phyloP scores from a whole-genome alignment of 371 early-diverging fungal species.

The Blastocladiella emersonii region DNA sequence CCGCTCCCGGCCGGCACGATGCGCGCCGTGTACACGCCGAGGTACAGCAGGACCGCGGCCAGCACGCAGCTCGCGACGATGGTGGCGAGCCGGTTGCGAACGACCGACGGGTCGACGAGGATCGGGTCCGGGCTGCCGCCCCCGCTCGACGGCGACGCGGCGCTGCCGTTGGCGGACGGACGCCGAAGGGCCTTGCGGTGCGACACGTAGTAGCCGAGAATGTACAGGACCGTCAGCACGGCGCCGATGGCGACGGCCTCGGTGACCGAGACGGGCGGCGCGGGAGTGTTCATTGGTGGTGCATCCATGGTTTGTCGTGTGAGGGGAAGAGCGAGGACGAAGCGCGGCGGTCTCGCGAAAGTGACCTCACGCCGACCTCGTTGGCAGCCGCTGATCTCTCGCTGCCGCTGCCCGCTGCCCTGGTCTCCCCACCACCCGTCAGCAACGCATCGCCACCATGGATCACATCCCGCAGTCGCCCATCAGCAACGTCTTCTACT shows the following conservation, averaged over 20 bases:
- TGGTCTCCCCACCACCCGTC: no score
- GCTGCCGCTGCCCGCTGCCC: no score
- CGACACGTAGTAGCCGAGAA: background rate
- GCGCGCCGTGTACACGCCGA: background rate
- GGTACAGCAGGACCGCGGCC: constrained; percentile 1
- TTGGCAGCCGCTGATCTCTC: no score
- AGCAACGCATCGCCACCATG: no score
- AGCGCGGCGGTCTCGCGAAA: no score
- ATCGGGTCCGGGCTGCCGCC: no score
- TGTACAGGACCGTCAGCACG: background rate
- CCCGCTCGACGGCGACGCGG: no score
- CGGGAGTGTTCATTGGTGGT: no score
- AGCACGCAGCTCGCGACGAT: constrained; percentile 8
- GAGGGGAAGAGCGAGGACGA: no score
- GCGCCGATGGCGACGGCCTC: background rate
- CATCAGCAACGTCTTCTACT: background rate
- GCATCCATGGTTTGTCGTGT: no score
- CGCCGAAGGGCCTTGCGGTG: background rate
- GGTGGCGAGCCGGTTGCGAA: constrained; percentile 9
- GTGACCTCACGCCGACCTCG: no score
- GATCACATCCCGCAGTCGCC: background rate
- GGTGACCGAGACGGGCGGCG: background rate
- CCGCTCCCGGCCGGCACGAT: no score
- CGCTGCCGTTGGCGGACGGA: background rate
- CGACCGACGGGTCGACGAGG: constrained; percentile 7